Base-by-base conservation (phyloP, 441 rosid genomes). In the Syzygium malaccense region DNA sequence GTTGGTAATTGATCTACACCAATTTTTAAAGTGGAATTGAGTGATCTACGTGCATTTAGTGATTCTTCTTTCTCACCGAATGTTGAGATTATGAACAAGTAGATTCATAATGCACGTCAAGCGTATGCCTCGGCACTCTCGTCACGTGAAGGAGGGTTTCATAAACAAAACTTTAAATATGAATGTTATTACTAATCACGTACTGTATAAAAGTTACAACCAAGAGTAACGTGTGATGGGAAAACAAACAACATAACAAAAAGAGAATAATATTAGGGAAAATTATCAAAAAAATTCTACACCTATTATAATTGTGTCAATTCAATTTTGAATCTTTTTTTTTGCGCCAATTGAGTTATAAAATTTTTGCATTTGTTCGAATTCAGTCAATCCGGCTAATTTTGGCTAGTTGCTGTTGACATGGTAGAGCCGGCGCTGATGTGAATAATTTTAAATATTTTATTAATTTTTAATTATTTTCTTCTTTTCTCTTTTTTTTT, bases 341-440 rank as follows among this genome's bases (percentile, higher is more conserved):
- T 1, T 45, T n/a, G n/a, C n/a, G 9, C 9, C 1, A 45, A 45
- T 45, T 45, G 48, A 45, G 10, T 45, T 9, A 45, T 45, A 45
- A 45, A 45, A 2, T 2, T 45, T 45, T 45, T 45, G 9, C 1
- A 45, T 45, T 45, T 45, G 2, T 45, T 45, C 0, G 2, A 45
- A 45, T 45, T 45, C 1, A 45, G 9, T 45, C 9, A 0, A 45
- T 7, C 9, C 9, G 48, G 48, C 2, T 2, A 45, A 45, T 45
- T 45, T 45, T 45, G 48, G 48, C 9, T 2, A 45, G 1, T 45
- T 45, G 48, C 9, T 1, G 1, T 9, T 45, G 9, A 45, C 10
- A 0, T 45, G 10, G 9, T 2, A 45, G 0, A 8, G 1, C 1
- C 7, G 9, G 9, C 1, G 9, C 2, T 45, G 48, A 45, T 0